Evolutionary conservation across 2,329 filamentous ascomycete genomes (phyloP), one percentile per base, ranked within the genome.

Genomic region (Colletotrichum tamarilloi): DNA sequence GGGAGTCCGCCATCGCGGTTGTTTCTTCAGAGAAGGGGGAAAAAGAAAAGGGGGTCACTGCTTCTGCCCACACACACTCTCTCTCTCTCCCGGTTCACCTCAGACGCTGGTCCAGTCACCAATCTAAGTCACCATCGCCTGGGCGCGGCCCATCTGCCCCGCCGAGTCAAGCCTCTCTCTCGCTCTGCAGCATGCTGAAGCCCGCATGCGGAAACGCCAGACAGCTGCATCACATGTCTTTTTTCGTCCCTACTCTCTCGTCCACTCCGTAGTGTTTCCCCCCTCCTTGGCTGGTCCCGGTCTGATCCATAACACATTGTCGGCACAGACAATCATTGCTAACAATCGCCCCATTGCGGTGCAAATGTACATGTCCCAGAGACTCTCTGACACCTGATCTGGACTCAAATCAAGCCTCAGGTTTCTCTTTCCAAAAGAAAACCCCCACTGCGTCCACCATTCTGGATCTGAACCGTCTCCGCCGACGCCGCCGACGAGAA

Each of bases 181-280:
- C 38, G 7, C 38, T 8, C 56, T 30, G 30, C 28, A 58, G 16
- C 16, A 24, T 49, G 42, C 49, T 38, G 22, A 70, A 53, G 67
- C 70, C 42, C 60, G 70, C 70, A 73, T 73, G 70, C 70, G 67
- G 70, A 58, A 65, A 62, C 67, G 26, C 55, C 35, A 65, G 35
- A 32, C 14, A 62, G 67, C 60, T 49, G 55, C 70, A 73, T 73
- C 70, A 73, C 70, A 73, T 73, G 70, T 73, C 66, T 73, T 55
- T 55, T 73, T 59, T 38, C 56, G n/a, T 46, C 46, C 30, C 26
- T 49, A 26, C 24, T 32, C 56, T 60, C 52, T 42, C 66, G 59
- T 73, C 59, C 60, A 56, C 59, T 70, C 66, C 66, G 52, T 63
- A 19, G 64, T 42, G 28, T 32, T 38, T 46, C 53, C 38, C 65